phyloP scores from a whole-genome alignment of 164 flowering plant genomes.

The Nymphaea colorata region DNA sequence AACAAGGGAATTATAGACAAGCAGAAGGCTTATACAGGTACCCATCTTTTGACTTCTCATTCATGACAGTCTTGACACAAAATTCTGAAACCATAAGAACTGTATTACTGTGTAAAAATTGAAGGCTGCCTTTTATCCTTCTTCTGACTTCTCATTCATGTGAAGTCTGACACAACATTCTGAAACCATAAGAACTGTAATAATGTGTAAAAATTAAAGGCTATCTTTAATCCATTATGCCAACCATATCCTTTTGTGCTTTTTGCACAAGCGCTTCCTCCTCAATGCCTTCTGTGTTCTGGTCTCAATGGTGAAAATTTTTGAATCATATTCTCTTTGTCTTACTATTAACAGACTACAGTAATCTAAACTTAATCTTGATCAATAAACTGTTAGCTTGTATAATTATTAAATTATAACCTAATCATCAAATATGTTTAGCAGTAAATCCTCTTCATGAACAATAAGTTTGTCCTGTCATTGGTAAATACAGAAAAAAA shows the following conservation, averaged over 20 bases:
- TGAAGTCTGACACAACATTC: not conserved
- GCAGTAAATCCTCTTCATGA: not conserved
- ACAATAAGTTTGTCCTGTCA: not conserved
- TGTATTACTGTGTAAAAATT: not conserved
- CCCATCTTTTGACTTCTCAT: not conserved
- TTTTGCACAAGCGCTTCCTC: not conserved
- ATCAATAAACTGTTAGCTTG: too few species aligned
- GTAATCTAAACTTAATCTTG: not conserved
- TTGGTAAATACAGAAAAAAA: not conserved
- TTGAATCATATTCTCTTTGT: not conserved
- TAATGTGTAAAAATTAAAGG: not conserved
- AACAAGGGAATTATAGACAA: slow-evolving; percentile 31
- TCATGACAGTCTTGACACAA: not conserved
- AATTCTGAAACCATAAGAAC: not conserved
- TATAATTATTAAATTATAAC: too few species aligned
- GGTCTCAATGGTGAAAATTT: not conserved
- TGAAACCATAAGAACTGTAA: not conserved
- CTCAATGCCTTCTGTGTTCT: not conserved
- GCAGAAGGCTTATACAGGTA: slow-evolving; percentile 70
- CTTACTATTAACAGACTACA: not conserved
- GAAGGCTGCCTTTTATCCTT: not conserved
- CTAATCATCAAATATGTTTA: too few species aligned
- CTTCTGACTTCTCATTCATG: not conserved
- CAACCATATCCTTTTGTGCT: not conserved
- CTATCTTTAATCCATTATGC: not conserved